Evolutionary conservation across 2,329 filamentous ascomycete genomes (phyloP).

Genomic region (Pyricularia grisea): DNA sequence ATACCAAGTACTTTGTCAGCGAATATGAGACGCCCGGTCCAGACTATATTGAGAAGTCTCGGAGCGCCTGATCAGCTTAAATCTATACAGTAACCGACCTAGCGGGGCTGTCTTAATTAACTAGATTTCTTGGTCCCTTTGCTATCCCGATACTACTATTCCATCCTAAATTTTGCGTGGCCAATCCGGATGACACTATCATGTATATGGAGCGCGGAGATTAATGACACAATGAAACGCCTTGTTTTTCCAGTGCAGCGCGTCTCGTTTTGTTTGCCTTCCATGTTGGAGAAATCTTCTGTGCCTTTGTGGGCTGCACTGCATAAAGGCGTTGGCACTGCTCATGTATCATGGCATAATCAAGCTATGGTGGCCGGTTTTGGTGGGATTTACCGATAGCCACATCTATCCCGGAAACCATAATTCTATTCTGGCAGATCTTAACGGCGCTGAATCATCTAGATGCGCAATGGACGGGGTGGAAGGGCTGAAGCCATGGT

Average conservation of each 20-base stretch:
- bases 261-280: neutral
- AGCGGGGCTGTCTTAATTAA: neutral
- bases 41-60: slow-evolving; percentile 63
- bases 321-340: neutral
- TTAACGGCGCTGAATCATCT: neutral
- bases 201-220: neutral
- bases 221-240: neutral
- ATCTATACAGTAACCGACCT: neutral
- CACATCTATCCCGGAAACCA: neutral
- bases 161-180: neutral
- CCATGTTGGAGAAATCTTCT: neutral
- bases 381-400: neutral
- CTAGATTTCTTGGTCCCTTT: slow-evolving; percentile 3
- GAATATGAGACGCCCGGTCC: slow-evolving; percentile 65
- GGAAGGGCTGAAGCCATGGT: neutral
- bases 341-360: neutral
- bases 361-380: neutral
- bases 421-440: neutral
- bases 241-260: neutral
- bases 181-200: neutral
- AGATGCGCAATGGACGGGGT: neutral
- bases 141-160: slow-evolving; percentile 10
- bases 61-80: slow-evolving; percentile 24
- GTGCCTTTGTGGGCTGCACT: neutral
- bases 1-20: slow-evolving; percentile 65